phyloP scores from a whole-genome alignment of 306 rosid species.

The Cotoneaster glaucophyllus region DNA sequence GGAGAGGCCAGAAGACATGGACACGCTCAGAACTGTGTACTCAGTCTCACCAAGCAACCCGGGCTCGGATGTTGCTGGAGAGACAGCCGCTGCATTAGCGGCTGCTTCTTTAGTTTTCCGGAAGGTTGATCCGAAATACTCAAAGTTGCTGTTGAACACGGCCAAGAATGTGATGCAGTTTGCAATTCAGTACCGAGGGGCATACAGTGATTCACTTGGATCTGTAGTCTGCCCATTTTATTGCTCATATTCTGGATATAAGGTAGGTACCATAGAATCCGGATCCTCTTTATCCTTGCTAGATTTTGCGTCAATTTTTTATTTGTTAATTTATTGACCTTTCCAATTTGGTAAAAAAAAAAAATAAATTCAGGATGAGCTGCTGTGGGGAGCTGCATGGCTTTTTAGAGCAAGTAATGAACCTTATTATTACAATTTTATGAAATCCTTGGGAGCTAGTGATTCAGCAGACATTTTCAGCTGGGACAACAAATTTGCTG shows the following conservation, averaged over 20 bases:
- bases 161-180: conserved; percentile 66
- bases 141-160: conserved; percentile 44
- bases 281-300: background rate
- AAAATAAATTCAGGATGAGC: conserved; percentile 50
- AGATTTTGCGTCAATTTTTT: background rate
- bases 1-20: conserved; percentile 97
- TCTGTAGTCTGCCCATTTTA: conserved; percentile 89
- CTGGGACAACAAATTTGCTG: conserved; percentile 96
- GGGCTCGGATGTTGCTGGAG: conserved; percentile 89
- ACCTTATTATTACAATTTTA: conserved; percentile 44
- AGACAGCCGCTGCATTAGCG: conserved; percentile 84
- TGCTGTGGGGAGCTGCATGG: conserved; percentile 95
- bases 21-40: conserved; percentile 51
- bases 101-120: conserved; percentile 80
- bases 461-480: conserved; percentile 82
- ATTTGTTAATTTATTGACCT: background rate
- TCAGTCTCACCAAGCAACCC: conserved; percentile 60
- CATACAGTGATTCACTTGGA: conserved; percentile 80
- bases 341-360: background rate
- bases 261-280: conserved; percentile 30
- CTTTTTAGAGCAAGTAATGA: conserved; percentile 76
- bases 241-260: conserved; percentile 89
- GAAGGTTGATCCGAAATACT: conserved; percentile 56
- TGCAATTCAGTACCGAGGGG: conserved; percentile 58
- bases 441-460: conserved; percentile 58